These are phyloP conservation scores for Wickerhamiella cacticola DNA, from an alignment of 805 yeast genomes.

Conservation along the genomic window DNA sequence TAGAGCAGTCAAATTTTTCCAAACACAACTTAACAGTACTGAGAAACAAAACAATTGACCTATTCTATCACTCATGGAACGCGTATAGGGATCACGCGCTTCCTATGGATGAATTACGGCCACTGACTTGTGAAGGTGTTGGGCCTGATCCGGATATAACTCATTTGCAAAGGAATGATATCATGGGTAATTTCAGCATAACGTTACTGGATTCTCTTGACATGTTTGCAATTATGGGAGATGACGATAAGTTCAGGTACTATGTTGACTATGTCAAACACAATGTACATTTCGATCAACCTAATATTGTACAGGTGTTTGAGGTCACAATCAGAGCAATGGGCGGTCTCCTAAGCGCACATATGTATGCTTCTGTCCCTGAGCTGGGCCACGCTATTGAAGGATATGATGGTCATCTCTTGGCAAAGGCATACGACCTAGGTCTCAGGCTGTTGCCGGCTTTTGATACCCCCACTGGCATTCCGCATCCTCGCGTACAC, in stretches of 20 bases:
- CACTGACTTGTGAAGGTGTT: conserved; percentile 56
- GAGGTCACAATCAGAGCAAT: conserved; percentile 72
- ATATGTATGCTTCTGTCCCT: conserved; percentile 50
- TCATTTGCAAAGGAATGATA: conserved; percentile 63
- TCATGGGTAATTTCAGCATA: conserved; percentile 68
- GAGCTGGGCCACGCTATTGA: conserved; percentile 33
- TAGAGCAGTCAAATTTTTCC: conserved; percentile 8
- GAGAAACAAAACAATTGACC: conserved; percentile 36
- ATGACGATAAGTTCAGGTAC: conserved; percentile 42
- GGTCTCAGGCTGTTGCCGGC: conserved; percentile 64
- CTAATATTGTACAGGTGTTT: conserved; percentile 74
- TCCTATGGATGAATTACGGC: conserved; percentile 69
- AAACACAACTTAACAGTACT: background rate
- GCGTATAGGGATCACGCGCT: conserved; percentile 57
- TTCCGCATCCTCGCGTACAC: conserved; percentile 76
- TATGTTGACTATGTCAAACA: conserved; percentile 34
- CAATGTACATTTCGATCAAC: conserved; percentile 41
- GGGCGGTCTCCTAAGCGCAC: conserved; percentile 74
- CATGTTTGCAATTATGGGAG: conserved; percentile 61
- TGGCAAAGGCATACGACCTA: conserved; percentile 58
- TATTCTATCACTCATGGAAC: conserved; percentile 67
- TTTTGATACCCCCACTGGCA: conserved; percentile 45
- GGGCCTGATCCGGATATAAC: conserved; percentile 47
- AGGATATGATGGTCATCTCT: conserved; percentile 58
- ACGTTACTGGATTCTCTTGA: conserved; percentile 74